These are phyloP conservation scores for Thoreauomyces humboldtii DNA, from an alignment of 192 early-diverging fungal species.

Conservation along the genomic window DNA sequence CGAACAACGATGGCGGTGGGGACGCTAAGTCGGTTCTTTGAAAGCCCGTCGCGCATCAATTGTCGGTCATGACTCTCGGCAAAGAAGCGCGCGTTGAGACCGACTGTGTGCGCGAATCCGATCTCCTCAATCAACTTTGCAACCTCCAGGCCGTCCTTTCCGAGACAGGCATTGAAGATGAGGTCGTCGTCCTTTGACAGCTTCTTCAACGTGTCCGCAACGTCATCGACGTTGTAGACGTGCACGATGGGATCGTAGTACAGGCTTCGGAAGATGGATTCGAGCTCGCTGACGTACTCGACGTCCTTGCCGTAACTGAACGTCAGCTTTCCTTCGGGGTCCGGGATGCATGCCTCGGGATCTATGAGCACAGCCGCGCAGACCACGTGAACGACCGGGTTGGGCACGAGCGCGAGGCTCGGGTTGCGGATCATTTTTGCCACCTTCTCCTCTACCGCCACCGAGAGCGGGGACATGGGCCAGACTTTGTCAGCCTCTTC, in stretches of 20 bases:
- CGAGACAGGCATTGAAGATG: constrained; percentile 39
- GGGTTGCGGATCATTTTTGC: constrained; percentile 36
- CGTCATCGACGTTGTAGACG: constrained; percentile 38
- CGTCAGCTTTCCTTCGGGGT: constrained; percentile 32
- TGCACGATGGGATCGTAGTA: constrained; percentile 40
- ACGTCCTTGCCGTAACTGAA: constrained; percentile 33
- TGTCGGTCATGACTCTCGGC: constrained; percentile 21
- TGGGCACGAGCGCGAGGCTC: constrained; percentile 27
- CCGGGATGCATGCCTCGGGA: constrained; percentile 24
- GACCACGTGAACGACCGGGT: constrained; percentile 36
- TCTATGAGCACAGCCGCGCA: constrained; percentile 29
- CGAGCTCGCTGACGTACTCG: constrained; percentile 40
- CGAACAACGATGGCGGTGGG: constrained; percentile 3
- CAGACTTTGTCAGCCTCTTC: constrained; percentile 21
- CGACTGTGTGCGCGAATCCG: constrained; percentile 26
- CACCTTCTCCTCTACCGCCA: constrained; percentile 29
- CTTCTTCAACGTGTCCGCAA: constrained; percentile 15
- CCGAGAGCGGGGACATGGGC: constrained; percentile 16
- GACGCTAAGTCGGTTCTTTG: constrained; percentile 18
- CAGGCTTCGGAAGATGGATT: constrained; percentile 32
- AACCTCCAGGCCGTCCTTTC: constrained; percentile 33
- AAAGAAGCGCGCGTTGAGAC: constrained; percentile 31
- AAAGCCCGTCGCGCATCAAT: constrained; percentile 9
- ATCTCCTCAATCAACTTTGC: constrained; percentile 20
- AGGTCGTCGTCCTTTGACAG: constrained; percentile 31